Base-by-base conservation (phyloP, 495 filamentous ascomycete species). In the Thermothielavioides terrestris region DNA sequence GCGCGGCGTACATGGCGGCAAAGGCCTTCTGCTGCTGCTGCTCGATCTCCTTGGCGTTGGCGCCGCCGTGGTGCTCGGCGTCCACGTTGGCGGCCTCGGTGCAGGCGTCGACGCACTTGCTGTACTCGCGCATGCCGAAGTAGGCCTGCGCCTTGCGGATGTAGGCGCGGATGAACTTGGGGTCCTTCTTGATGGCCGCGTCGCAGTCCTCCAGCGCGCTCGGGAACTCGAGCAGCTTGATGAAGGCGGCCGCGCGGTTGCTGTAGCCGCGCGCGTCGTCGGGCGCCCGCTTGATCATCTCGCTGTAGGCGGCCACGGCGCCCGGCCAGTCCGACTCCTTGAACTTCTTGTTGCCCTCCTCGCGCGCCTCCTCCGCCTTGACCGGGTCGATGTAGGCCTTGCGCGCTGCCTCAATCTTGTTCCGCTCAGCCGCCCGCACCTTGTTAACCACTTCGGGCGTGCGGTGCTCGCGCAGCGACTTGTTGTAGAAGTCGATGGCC, bases 71-170 rank as follows among this genome's bases (percentile, higher is more conserved):
- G 57, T 74, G 67, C 46, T 73, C 69, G 21, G 68, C 80, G 64
- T 99, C 94, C 15, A 89, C 78, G 51, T 82, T 77, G 2, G 75
- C 68, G 3, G 94, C 92, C 54, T 89, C 87, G 28, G 80, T 80
- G 73, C 89, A 95, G 17, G 82, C 85, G 62, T 98, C 94, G 36
- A 95, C 72, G 59, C 86, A 94, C 65, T 85, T 89, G 72, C 81
- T 94, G 73, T 94, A 97, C 67, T 99, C 89, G 58, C 89, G 85
- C 92, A 99, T 99, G 49, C 87, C 89, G 53, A 94, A 85, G 63
- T 85, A 85, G 14, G 90, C 87, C 67, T 95, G 87, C 0, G 89
- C 88, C 73, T 96, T 97, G 59, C 92, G 82, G 58, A 97, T 82
- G 66, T 95, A 95, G 1, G 92, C 92, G 26, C 90, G 79, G 71